phyloP scores from a whole-genome alignment of 2,329 filamentous ascomycete species.

The Rutstroemia sp. region DNA sequence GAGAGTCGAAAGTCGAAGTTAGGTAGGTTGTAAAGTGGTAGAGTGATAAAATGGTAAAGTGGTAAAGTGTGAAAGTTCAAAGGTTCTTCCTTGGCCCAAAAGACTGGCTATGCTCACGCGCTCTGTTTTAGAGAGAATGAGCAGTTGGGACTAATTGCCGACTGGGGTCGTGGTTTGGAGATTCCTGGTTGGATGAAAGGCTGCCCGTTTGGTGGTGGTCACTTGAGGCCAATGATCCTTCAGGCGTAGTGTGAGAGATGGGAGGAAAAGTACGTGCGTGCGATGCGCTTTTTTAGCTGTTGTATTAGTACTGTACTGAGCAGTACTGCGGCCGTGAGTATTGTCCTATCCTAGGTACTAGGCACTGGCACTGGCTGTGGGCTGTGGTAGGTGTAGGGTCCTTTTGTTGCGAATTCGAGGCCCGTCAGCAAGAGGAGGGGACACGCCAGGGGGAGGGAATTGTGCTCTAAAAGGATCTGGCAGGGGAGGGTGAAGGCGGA shows the following conservation, averaged over 20 bases:
- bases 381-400: no score
- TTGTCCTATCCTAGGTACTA: no score
- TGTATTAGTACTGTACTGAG: no score
- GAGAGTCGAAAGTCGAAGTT: not conserved
- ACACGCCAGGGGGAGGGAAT: no score
- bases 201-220: not conserved
- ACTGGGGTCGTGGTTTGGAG: not conserved
- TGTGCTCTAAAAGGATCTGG: no score
- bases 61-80: not conserved
- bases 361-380: no score
- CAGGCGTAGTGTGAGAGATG: not conserved
- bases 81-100: conserved; percentile 24
- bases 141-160: not conserved
- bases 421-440: no score
- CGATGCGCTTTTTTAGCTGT: not conserved
- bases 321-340: no score
- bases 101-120: conserved; percentile 30
- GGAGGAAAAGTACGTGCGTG: not conserved
- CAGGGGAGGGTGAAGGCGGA: no score
- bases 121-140: conserved; percentile 4
- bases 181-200: not conserved
- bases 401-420: no score
- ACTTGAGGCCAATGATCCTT: not conserved
- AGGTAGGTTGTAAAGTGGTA: not conserved
- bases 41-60: not conserved